These are phyloP conservation scores for Prunus padus DNA, from an alignment of 306 rosid species.

Conservation along the genomic window DNA sequence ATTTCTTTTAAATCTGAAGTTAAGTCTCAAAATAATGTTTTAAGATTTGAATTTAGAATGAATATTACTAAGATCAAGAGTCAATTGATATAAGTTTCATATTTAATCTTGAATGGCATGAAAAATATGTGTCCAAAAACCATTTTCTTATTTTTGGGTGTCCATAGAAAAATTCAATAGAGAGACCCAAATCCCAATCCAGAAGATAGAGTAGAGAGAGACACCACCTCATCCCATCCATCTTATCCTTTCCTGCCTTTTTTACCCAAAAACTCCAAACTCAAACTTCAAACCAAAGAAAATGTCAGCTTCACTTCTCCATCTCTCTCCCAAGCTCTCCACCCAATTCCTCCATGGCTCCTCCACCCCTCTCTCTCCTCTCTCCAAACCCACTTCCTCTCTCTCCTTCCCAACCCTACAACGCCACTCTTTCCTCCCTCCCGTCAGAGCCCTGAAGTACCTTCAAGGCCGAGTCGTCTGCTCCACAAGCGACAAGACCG, in stretches of 20 bases:
- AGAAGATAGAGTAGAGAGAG: background rate
- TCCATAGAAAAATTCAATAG: background rate
- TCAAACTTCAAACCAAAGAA: background rate
- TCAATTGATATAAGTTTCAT: too few relatives aligned
- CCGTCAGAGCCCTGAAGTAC: constrained; percentile 63
- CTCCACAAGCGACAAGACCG: constrained; percentile 71
- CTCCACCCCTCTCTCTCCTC: constrained; percentile 41
- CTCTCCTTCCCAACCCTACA: constrained; percentile 23
- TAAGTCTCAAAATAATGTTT: too few relatives aligned
- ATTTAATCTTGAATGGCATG: too few relatives aligned
- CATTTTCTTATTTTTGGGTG: too few relatives aligned
- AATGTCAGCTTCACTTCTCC: constrained; percentile 59
- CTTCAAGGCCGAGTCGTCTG: constrained; percentile 81
- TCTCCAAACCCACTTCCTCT: constrained; percentile 48
- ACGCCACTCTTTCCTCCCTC: constrained; percentile 40
- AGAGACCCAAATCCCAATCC: background rate
- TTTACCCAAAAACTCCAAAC: constrained; percentile 2
- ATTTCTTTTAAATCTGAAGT: too few relatives aligned
- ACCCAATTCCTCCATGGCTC: constrained; percentile 59
- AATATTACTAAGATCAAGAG: too few relatives aligned
- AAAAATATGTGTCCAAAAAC: too few relatives aligned
- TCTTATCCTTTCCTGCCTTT: constrained; percentile 11
- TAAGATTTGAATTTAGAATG: too few relatives aligned
- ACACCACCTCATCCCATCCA: background rate
- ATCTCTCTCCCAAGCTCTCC: constrained; percentile 64